Base-by-base conservation (phyloP, 768 basidiomycete species). In the Lactarius akahatsu region DNA sequence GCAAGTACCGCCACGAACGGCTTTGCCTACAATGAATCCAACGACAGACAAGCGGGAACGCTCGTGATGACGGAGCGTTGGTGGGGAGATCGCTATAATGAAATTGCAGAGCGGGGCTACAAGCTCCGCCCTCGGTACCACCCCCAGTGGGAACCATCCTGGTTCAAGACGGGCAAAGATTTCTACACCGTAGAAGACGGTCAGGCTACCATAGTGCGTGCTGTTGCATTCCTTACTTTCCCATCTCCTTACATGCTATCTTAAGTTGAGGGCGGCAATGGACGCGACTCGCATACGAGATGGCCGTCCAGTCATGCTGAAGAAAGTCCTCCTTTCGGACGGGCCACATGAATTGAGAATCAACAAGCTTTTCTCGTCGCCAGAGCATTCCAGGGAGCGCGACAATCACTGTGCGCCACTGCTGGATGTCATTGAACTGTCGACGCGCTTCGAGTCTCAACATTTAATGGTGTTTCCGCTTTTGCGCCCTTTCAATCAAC, bases 381-480 rank as follows among this genome's bases (percentile, higher is more conserved):
- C 71, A 30, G 63, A 69, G 7, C 62, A 75, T 2, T 34, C 63
- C 2, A 59, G 61, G 10, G 72, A 76, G 55, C 71, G 74, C 0
- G 58, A 70, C 3, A 77, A 76, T 57, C 75, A 76, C 57, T 72
- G 70, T 57, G 70, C 70, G 2, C 73, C 72, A 2, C 38, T 75
- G 4, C 54, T 66, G 36, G 76, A 75, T 1, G 61, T 73, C 8
- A 50, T 76, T 2, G 47, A 68, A 20, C 67, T 68, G 32, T 15
- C 50, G n/a, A 67, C 32, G 30, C 15, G 50, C 62, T 26, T 23
- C 30, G 20, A 65, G 69, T 26, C 55, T 61, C 9, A 43, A 18
- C n/a, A 47, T 13, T n/a, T 75, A 5, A 62, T 81, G 18, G 79
- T 79, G 9, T 74, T 78, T 71, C 79, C 80, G 0, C 62, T 76